Percentiles rank a stretch among this genome's conserved stretches.
phyloP scores from a whole-genome alignment of 1,139 yeast genomes.

The Protomyces inundatus region DNA sequence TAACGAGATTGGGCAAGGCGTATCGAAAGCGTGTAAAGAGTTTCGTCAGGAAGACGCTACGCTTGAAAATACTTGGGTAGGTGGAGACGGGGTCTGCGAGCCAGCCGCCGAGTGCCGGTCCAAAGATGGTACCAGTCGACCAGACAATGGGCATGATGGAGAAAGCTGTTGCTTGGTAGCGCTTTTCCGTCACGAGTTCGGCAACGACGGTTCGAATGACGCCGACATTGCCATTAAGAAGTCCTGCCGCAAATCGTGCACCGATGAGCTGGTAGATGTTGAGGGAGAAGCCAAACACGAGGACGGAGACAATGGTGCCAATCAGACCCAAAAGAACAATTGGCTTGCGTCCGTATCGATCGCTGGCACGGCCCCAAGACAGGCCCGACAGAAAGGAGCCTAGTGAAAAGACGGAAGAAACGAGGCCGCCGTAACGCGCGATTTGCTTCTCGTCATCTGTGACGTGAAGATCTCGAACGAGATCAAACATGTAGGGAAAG shows the following conservation, averaged over 20 bases:
- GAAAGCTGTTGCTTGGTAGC: slow-evolving; percentile 59
- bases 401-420: slow-evolving; percentile 30
- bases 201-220: slow-evolving; percentile 58
- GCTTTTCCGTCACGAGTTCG: slow-evolving; percentile 52
- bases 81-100: slow-evolving; percentile 41
- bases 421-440: slow-evolving; percentile 27
- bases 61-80: slow-evolving; percentile 35
- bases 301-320: slow-evolving; percentile 49
- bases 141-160: slow-evolving; percentile 56
- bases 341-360: slow-evolving; percentile 54
- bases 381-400: slow-evolving; percentile 53
- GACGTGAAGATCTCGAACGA: slow-evolving; percentile 15
- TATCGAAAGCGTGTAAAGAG: slow-evolving; percentile 50
- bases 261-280: slow-evolving; percentile 50
- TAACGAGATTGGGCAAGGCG: slow-evolving; percentile 54
- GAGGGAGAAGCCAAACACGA: slow-evolving; percentile 51
- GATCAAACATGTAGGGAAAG: slow-evolving; percentile 20
- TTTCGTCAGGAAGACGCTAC: slow-evolving; percentile 11
- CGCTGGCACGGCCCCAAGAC: slow-evolving; percentile 56
- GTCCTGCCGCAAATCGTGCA: slow-evolving; percentile 53
- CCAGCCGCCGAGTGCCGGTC: slow-evolving; percentile 54
- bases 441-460: slow-evolving; percentile 22
- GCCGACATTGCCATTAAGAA: slow-evolving; percentile 58
- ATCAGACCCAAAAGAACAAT: slow-evolving; percentile 50
- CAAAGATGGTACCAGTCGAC: slow-evolving; percentile 54